Evolutionary conservation across 2,329 filamentous ascomycete genomes (phyloP).

Genomic region (Pestalotiopsis sp.): DNA sequence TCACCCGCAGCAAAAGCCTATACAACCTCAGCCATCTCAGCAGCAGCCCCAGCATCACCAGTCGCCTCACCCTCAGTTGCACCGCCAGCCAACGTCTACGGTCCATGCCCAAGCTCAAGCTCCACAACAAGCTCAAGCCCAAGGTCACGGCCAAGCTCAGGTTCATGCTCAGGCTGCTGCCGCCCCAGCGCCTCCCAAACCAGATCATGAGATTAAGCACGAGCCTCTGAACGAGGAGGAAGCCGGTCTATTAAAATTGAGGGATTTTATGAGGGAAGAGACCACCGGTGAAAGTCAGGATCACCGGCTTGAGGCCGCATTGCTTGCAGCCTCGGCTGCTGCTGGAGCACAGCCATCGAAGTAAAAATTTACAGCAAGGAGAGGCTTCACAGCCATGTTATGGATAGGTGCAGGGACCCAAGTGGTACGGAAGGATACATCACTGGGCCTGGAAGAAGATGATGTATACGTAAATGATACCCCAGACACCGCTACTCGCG

Average conservation of each 20-base stretch:
- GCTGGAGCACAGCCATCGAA: background rate
- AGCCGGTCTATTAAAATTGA: constrained; percentile 1
- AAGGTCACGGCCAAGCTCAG: background rate
- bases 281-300: background rate
- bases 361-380: background rate
- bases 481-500: background rate
- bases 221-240: constrained; percentile 5
- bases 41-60: background rate
- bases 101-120: background rate
- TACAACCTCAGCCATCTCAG: constrained; percentile 13
- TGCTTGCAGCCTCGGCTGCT: background rate
- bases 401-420: background rate
- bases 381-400: background rate
- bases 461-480: constrained; percentile 5
- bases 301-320: background rate
- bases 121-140: background rate
- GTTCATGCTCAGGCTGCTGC: background rate
- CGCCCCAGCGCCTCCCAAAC: background rate
- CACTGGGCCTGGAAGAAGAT: background rate
- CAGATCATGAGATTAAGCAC: background rate
- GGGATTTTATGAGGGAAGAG: constrained; percentile 1
- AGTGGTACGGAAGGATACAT: background rate
- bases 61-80: background rate
- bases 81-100: background rate
- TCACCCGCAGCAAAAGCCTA: constrained; percentile 12